Percentiles rank a stretch among this genome's conserved stretches.
These are phyloP conservation scores for Rhodotorula paludigena DNA, from an alignment of 768 basidiomycete species.

Conservation along the genomic window DNA sequence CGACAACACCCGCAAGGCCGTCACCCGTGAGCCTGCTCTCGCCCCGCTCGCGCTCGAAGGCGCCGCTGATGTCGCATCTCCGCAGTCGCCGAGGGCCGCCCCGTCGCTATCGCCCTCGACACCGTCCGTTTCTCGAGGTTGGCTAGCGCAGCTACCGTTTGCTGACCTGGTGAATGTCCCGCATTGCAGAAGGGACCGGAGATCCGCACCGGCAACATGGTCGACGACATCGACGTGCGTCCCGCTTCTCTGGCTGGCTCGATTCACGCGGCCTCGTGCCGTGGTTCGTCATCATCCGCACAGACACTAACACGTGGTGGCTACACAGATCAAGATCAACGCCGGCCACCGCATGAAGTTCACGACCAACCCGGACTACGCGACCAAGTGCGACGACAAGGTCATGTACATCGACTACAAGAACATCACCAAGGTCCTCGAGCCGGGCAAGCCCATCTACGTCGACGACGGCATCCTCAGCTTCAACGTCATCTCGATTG, in stretches of 20 bases:
- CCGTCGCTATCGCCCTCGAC: conserved; percentile 94
- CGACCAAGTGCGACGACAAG: conserved; percentile 72
- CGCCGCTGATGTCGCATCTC: neutral
- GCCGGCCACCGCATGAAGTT: conserved; percentile 93
- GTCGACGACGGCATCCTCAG: conserved; percentile 76
- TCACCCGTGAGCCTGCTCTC: conserved; percentile 58
- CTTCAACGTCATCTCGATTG: conserved; percentile 41
- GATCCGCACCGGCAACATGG: conserved; percentile 94
- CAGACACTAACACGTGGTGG: neutral
- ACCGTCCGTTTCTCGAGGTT: conserved; percentile 56
- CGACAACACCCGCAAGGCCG: conserved; percentile 87
- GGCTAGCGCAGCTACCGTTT: neutral
- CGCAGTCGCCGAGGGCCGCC: conserved; percentile 68
- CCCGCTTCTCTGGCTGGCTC: conserved; percentile 47
- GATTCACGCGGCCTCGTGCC: conserved; percentile 4
- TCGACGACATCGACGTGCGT: conserved; percentile 70
- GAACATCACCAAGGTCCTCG: conserved; percentile 91
- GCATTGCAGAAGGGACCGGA: conserved; percentile 87
- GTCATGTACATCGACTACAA: conserved; percentile 88
- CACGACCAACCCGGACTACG: conserved; percentile 75
- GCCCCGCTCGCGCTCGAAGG: neutral
- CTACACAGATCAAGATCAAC: conserved; percentile 68
- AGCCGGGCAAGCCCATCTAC: conserved; percentile 95
- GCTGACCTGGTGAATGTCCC: conserved; percentile 3
- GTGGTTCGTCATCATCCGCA: conserved; percentile 17